Evolutionary conservation across 805 yeast species (phyloP).

Genomic region (Komagataella phaffii): DNA sequence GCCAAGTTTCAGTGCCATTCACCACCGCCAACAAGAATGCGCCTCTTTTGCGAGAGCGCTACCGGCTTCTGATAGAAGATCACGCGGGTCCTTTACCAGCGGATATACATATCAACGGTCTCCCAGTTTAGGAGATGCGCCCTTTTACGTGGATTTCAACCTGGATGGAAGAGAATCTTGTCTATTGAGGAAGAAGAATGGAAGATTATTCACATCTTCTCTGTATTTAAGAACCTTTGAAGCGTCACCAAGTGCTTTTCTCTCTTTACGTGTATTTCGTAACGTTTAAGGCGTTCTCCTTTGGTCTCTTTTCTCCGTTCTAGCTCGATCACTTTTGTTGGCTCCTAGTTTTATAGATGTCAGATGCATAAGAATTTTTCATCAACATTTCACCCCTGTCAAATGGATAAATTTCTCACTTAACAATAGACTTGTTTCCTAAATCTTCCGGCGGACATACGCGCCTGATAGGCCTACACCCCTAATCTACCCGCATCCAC

Average conservation of each 20-base stretch:
- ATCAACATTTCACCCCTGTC: neutral
- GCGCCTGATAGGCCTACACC: neutral
- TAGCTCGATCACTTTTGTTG: neutral
- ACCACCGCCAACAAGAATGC: neutral
- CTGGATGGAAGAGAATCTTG: neutral
- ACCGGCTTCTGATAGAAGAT: neutral
- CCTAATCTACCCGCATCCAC: neutral
- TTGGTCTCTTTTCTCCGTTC: neutral
- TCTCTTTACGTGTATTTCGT: neutral
- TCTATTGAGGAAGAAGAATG: neutral
- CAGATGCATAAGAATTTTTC: neutral
- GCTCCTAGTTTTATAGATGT: neutral
- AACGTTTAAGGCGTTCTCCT: neutral
- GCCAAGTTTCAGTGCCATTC: neutral
- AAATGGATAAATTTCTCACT: neutral
- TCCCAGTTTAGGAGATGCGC: neutral
- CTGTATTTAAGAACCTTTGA: neutral
- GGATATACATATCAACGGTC: neutral
- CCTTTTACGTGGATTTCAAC: neutral
- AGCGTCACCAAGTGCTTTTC: neutral
- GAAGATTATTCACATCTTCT: too few species aligned
- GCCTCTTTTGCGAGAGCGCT: neutral
- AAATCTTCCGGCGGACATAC: neutral
- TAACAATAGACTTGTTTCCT: neutral
- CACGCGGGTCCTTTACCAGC: neutral